Base-by-base conservation (phyloP, 495 filamentous ascomycete genomes). In the Astrothelium subdiscretum region DNA sequence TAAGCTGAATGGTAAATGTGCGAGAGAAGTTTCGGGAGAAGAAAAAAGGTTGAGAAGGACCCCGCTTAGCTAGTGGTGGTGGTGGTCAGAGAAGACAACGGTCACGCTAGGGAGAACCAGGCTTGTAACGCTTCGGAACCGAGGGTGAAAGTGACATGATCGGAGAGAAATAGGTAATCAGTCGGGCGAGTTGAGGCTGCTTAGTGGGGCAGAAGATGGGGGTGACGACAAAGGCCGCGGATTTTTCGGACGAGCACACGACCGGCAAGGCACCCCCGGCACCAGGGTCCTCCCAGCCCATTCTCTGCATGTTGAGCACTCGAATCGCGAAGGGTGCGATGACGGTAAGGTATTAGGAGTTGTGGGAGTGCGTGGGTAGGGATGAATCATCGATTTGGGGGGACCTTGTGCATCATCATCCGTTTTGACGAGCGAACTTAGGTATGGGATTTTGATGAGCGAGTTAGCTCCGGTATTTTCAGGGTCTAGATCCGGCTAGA, bases 401-500 rank as follows among this genome's bases (percentile, higher is more conserved):
- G 18, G 42, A 8, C 3, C 42, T 3, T 10, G 3, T 20, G 42
- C 18, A 48, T 48, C 8, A 48, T 48, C 11, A n/a, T 3, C 20
- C 18, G 18, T n/a, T 48, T n/a, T n/a, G n/a, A n/a, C n/a, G n/a
- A n/a, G n/a, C n/a, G n/a, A n/a, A n/a, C n/a, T n/a, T n/a, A n/a
- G n/a, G n/a, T n/a, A n/a, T n/a, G n/a, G n/a, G n/a, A n/a, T n/a
- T n/a, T n/a, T n/a, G n/a, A n/a, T n/a, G n/a, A n/a, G n/a, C n/a
- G n/a, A 54, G 3, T 29, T 24, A 3, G 48, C 43, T 38, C 15
- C 43, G 6, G 24, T 29, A 3, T 54, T 24, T 8, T 54, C 48
- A 54, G 48, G 48, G 48, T 54, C 48, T 24, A 54, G 48, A 54
- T 54, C 48, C 24, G 22, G 48, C 48, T 54, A 54, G 43, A 29